These are phyloP conservation scores for Neofusicoccum sp. DNA, from an alignment of 2,329 filamentous ascomycete genomes.

Conservation along the genomic window DNA sequence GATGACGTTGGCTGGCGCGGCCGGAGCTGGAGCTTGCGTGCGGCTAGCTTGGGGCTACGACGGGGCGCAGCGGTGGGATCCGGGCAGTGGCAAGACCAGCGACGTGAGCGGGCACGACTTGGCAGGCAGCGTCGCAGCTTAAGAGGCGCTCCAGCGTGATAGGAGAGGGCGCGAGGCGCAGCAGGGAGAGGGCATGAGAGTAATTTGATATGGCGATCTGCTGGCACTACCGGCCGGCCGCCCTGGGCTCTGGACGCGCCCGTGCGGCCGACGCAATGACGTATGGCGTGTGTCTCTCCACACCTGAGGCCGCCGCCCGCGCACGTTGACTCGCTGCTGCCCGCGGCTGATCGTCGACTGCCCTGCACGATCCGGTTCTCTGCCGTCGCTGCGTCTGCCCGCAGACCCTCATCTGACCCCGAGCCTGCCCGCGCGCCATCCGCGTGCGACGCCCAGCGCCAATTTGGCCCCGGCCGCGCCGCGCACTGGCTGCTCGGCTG, in stretches of 20 bases:
- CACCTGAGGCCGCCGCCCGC: slow-evolving; percentile 7
- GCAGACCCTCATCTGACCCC: slow-evolving; percentile 7
- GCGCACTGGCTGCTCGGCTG: slow-evolving; percentile 11
- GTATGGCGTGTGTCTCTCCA: slow-evolving; percentile 1
- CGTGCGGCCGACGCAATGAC: neutral
- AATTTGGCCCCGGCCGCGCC: slow-evolving; percentile 9
- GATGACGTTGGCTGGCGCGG: slow-evolving; percentile 10
- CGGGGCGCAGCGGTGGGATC: neutral
- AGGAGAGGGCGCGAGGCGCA: slow-evolving; percentile 11
- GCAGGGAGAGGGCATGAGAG: slow-evolving; percentile 13
- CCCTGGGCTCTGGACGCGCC: neutral
- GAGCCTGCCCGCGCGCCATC: neutral
- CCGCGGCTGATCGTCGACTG: slow-evolving; percentile 8
- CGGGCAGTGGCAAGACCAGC: slow-evolving; percentile 9
- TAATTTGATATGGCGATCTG: slow-evolving; percentile 17
- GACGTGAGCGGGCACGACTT: neutral
- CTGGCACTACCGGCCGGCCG: slow-evolving; percentile 8
- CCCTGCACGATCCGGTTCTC: neutral
- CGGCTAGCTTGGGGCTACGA: neutral
- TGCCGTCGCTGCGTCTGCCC: neutral
- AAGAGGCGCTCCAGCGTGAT: neutral
- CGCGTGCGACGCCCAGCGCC: neutral
- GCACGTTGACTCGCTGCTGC: slow-evolving; percentile 1
- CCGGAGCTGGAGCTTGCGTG: slow-evolving; percentile 7
- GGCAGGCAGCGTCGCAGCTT: slow-evolving; percentile 4